Conservation (phyloP, 2,329 filamentous ascomycete genomes). For the Elsinoe fawcettii region DNA sequence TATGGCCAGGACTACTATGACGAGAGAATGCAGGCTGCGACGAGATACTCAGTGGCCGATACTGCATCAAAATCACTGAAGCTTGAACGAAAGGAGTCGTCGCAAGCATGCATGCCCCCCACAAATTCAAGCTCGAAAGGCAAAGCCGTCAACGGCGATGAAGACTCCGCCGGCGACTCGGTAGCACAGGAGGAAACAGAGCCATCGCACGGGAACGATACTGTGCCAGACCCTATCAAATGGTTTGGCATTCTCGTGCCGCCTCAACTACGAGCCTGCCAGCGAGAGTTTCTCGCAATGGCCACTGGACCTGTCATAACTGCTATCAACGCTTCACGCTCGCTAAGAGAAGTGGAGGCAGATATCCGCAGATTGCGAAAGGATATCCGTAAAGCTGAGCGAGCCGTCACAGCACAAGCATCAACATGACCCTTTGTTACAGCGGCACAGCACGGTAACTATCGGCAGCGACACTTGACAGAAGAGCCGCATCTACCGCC, state of each 20-base stretch:
- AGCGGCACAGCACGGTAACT: neutral
- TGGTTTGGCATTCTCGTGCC: slow-evolving; percentile 51
- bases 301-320: slow-evolving; percentile 52
- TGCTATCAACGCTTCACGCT: slow-evolving; percentile 50
- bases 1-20: slow-evolving; percentile 68
- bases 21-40: slow-evolving; percentile 58
- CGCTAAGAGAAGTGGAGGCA: slow-evolving; percentile 60
- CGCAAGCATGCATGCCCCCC: neutral
- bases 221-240: slow-evolving; percentile 45
- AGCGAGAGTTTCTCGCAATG: slow-evolving; percentile 48
- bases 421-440: neutral
- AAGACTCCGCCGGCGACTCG: too few relatives aligned
- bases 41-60: neutral
- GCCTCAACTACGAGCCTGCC: slow-evolving; percentile 47
- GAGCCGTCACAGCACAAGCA: neutral
- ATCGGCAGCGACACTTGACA: neutral
- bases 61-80: neutral
- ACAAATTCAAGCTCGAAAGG: neutral
- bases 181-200: neutral
- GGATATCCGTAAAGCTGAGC: slow-evolving; percentile 34
- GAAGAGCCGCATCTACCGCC: neutral
- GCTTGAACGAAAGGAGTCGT: slow-evolving; percentile 4
- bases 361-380: slow-evolving; percentile 55
- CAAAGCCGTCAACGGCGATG: neutral
- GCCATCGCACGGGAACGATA: neutral